Evolutionary conservation across 2,329 filamentous ascomycete species (phyloP), one percentile per base, ranked within the genome.

Genomic region (Cadophora malorum): DNA sequence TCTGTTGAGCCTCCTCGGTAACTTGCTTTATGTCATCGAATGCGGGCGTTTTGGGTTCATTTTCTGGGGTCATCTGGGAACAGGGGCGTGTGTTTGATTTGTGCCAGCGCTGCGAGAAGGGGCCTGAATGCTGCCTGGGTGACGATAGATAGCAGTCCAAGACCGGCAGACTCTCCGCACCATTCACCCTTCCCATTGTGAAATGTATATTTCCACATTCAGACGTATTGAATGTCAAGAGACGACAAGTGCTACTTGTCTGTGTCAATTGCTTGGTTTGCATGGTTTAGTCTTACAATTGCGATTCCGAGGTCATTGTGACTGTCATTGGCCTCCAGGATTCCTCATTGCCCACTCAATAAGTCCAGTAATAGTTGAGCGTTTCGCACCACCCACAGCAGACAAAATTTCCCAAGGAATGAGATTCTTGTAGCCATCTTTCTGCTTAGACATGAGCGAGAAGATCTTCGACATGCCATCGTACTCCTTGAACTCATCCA

Each of bases 321-420:
- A 19, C 41, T 3, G 19, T 50, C 16, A 62, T 23, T 62, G 59
- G 2, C 41, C 59, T 23, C 23, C 41, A 62, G 25, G 21, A 10
- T 47, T 38, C 41, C 38, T 62, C 59, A 62, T 62, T 6, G 12
- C 59, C 59, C 59, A 62, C 16, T 62, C 25, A 3, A 62, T 62
- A 21, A 41, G 21, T 31, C 59, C 59, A n/a, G 59, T 62, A 9
- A 62, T 33, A 28, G 28, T 62, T 8, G 59, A 31, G 7, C 38
- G 28, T 47, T 12, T 62, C 14, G 38, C 60, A 31, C 58, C 58
- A 55, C 33, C 55, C 14, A 41, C 38, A 1, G 28, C 16, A 2
- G 58, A 63, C 12, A 69, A 28, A 7, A 69, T 7, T 7, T 65
- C 61, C 65, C 68, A 70, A 25, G 68, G 65, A 35, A 67, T 47